Base-by-base conservation (phyloP, 495 filamentous ascomycete genomes). In the Friedmanniomyces simplex region DNA sequence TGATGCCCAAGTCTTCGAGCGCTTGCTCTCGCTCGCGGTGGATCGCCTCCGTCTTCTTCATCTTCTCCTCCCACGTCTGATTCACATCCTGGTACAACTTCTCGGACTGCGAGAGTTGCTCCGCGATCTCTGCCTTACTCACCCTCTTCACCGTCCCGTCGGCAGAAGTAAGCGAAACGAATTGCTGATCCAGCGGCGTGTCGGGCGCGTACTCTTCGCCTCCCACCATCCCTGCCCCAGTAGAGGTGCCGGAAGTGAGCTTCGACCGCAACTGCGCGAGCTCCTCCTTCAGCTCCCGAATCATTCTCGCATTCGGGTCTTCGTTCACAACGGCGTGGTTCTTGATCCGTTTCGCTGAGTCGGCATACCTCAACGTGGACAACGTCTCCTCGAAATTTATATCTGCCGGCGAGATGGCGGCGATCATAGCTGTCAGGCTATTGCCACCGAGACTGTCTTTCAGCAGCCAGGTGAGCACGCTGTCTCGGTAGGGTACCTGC, bases 351-450 rank as follows among this genome's bases (percentile, higher is more conserved):
- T 99, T 99, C 22, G 93, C 93, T 7, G 89, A 95, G 69, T 99
- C 93, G 46, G 93, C 93, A 73, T 99, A 99, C 57, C 93, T 83
- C 12, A 99, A 76, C 12, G 93, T 99, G 69, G 90, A 89, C 7
- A 99, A 76, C 13, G 93, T 97, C 69, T 99, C 93, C 63, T 99
- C 93, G 66, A 91, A 99, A 72, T 99, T 99, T 76, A 99, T 97
- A 73, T 99, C 93, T 53, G 93, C 93, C 4, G 93, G 93, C 53
- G 90, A 96, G 66, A 98, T 97, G 37, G 93, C 93, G 47, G 93
- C 93, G 73, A 98, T 98, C 93, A 98, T 98, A 47, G 93, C 94
- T 20, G 93, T 98, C 86, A 98, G 91, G 66, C 93, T 97, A 73
- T 99, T 99, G 56, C 94, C 94, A 67, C 94, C 94, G 11, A 99